Evolutionary conservation across 345 rosid genomes (phyloP), one percentile per base, ranked within the genome.

Genomic region (Euphorbia tirucalli): DNA sequence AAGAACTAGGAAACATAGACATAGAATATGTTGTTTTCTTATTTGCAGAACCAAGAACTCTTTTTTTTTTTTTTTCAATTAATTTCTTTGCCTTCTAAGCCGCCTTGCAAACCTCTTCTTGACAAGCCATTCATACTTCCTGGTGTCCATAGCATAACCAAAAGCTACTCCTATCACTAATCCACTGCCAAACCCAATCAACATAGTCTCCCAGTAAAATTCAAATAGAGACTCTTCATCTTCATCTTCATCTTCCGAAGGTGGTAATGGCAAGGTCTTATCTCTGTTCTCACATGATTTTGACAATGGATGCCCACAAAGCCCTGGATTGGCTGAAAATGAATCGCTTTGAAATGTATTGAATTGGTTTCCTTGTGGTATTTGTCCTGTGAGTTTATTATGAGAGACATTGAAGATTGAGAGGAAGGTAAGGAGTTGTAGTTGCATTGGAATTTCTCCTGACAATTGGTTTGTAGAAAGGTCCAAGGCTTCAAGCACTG

Each of bases 361-460:
- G 46, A 41, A 41, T 41, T 41, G 46, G 11, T 41, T 41, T 41
- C 46, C 46, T 41, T 41, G 7, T 1, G 46, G 46, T 41, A 41
- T 10, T 7, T 14, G 52, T 46, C 52, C 52, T 13, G 18, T 46
- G 52, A 46, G 52, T 0, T 16, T 13, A 46, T 46, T 46, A 16
- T 46, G 19, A 13, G 52, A 46, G 3, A 46, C 19, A 46, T 58
- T 60, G 15, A 74, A 21, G 7, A 60, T 11, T 27, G 68, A 39
- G 16, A 74, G 78, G 61, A 60, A 67, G 3, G 52, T 32, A 7
- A 49, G 35, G 2, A 1, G 14, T 35, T 60, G 21, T 0, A 74
- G 62, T 65, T 68, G 78, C 15, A 0, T 14, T 8, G 78, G 78
- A 13, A 35, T 35, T 7, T 32, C 21, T 50, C 78, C 67, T 0